Percentiles rank a stretch among this genome's conserved stretches.
Evolutionary conservation across 805 yeast species (phyloP).

Genomic region (Sungouiozyma intestinalis): DNA sequence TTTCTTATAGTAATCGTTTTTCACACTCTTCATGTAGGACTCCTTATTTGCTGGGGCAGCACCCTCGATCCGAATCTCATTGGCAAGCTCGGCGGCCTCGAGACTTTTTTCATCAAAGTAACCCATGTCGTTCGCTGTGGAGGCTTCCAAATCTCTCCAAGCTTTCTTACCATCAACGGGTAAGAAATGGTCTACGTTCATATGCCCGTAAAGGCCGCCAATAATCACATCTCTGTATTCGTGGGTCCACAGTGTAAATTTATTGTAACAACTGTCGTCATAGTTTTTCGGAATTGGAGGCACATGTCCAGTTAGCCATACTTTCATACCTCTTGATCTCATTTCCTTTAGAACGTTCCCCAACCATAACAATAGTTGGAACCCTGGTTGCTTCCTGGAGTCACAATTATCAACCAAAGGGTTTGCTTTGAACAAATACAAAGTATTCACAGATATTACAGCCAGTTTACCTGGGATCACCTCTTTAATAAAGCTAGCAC

Average conservation of each 20-base stretch:
- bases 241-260: slow-evolving; percentile 69
- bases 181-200: slow-evolving; percentile 80
- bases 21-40: slow-evolving; percentile 45
- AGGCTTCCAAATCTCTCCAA: slow-evolving; percentile 33
- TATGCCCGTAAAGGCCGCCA: slow-evolving; percentile 81
- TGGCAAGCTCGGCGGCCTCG: slow-evolving; percentile 15
- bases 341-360: slow-evolving; percentile 65
- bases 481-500: slow-evolving; percentile 65
- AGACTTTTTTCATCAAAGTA: slow-evolving; percentile 6
- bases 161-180: slow-evolving; percentile 66
- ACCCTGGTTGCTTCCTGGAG: slow-evolving; percentile 65
- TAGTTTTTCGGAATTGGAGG: slow-evolving; percentile 76
- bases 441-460: slow-evolving; percentile 65
- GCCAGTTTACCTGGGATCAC: slow-evolving; percentile 75
- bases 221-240: slow-evolving; percentile 76
- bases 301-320: slow-evolving; percentile 82
- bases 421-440: slow-evolving; percentile 63
- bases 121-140: slow-evolving; percentile 2
- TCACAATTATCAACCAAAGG: slow-evolving; percentile 81
- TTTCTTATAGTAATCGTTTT: slow-evolving; percentile 42
- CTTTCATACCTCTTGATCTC: slow-evolving; percentile 66
- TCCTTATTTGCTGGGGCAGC: slow-evolving; percentile 63
- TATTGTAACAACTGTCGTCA: slow-evolving; percentile 62
- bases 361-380: slow-evolving; percentile 64
- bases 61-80: slow-evolving; percentile 31